Base-by-base conservation (phyloP, 257 asterid species). In the Prunella vulgaris region DNA sequence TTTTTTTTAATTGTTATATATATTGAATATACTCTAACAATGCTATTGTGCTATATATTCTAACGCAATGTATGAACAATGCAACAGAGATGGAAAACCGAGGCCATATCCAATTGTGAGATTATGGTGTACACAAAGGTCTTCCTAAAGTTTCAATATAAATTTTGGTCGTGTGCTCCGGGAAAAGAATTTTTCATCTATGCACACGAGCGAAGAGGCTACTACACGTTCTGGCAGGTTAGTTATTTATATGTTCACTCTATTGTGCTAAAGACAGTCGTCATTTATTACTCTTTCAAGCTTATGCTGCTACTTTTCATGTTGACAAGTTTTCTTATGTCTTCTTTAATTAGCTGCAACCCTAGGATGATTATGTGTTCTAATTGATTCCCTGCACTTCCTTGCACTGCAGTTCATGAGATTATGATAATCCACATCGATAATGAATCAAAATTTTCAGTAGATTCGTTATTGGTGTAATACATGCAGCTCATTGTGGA, bases 151-250 rank as follows among this genome's bases (percentile, higher is more conserved):
- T 93, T 93, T 37, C 92, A 95, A 0, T 58, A 33, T 25, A 88
- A 84, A 69, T 90, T 93, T 72, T 93, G 98, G 98, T 96, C 97
- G 1, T 78, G 89, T 77, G 96, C 85, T n/a, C 88, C 96, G 5
- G 95, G 77, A 17, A 88, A 88, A 78, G 97, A 93, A 86, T 93
- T 93, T 60, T 93, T 93, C 81, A 87, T 93, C 69, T 90, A 86
- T 24, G 98, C 98, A 69, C 96, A 90, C 66, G 85, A 90, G 62
- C 82, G 89, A 38, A 79, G 97, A 82, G 98, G 98, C 58, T 93
- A 93, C 90, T 93, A 85, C 79, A 93, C 98, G 1, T 93, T 90
- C 79, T 93, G 98, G 98, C 98, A 93, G 98, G 97, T 93, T 71
- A 1, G 68, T 46, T 64, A 9, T 68, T 60, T 33, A 30, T 46